Conservation (phyloP, 202 grass and related monocot species). For the Carex arenaria region DNA sequence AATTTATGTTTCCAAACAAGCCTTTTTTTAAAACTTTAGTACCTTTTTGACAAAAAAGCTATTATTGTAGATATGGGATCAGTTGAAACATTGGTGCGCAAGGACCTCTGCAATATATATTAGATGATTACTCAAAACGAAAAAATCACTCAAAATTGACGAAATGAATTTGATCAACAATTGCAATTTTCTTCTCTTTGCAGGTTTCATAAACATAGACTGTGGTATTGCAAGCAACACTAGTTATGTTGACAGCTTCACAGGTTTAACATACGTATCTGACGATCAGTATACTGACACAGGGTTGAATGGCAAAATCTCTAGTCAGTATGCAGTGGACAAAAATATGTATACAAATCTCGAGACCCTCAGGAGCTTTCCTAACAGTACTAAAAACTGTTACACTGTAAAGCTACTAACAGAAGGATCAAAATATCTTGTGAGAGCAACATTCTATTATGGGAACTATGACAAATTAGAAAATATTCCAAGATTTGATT, state of each 20-base stretch:
- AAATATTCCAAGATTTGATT: conserved; percentile 28
- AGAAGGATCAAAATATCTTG: conserved; percentile 33
- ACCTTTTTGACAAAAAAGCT: no score
- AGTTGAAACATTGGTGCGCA: no score
- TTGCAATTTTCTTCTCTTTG: neutral
- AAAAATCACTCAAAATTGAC: neutral
- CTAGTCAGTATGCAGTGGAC: conserved; percentile 3
- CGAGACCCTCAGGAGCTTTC: conserved; percentile 42
- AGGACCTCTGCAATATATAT: no score
- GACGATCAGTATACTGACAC: conserved; percentile 27
- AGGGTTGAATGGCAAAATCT: conserved; percentile 23
- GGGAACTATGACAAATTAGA: conserved; percentile 53
- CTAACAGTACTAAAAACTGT: conserved; percentile 37
- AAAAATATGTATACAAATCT: neutral
- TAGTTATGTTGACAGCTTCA: conserved; percentile 21
- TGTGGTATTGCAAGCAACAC: conserved; percentile 24
- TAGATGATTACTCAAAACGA: no score
- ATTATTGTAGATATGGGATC: no score
- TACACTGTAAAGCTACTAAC: conserved; percentile 43
- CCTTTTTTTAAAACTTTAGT: no score
- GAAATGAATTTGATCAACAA: neutral
- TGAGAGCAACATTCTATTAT: conserved; percentile 49
- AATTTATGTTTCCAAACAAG: no score
- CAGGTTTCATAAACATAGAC: conserved; percentile 55
- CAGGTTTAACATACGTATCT: conserved; percentile 29